phyloP scores from a whole-genome alignment of 2,329 filamentous ascomycete genomes.

The Trichoderma polysporum region DNA sequence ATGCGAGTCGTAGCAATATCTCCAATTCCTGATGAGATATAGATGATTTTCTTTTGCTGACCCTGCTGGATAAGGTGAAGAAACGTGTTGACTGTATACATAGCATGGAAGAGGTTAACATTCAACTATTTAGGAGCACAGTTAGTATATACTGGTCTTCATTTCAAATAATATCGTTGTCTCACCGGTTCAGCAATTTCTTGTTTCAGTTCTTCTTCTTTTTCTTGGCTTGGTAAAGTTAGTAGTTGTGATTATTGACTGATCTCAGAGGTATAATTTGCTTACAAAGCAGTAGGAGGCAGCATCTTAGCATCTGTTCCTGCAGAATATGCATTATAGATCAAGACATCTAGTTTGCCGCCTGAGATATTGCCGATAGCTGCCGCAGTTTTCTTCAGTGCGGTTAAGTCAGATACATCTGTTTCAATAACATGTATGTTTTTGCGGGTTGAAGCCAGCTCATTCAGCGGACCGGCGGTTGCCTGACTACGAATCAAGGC shows the following conservation, averaged over 20 bases:
- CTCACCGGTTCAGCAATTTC: neutral
- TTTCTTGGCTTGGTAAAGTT: neutral
- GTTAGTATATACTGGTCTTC: neutral
- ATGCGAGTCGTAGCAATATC: neutral
- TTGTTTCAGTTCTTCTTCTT: neutral
- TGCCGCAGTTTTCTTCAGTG: neutral
- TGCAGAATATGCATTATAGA: neutral
- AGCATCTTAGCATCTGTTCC: neutral
- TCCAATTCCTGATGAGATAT: neutral
- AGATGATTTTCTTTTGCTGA: neutral
- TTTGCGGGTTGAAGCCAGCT: neutral
- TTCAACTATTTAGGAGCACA: neutral
- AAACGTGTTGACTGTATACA: neutral
- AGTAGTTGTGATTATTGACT: neutral
- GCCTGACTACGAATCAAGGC: neutral
- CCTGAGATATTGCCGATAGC: neutral
- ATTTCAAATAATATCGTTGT: neutral
- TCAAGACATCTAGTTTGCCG: neutral
- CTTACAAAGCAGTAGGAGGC: neutral
- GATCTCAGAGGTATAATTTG: neutral
- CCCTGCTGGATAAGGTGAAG: neutral
- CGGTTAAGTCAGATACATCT: neutral
- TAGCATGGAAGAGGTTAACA: neutral
- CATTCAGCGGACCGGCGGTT: neutral
- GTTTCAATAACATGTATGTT: neutral